These are phyloP conservation scores for Ceratocystiopsis minuta DNA, from an alignment of 2,329 filamentous ascomycete genomes.

Conservation along the genomic window DNA sequence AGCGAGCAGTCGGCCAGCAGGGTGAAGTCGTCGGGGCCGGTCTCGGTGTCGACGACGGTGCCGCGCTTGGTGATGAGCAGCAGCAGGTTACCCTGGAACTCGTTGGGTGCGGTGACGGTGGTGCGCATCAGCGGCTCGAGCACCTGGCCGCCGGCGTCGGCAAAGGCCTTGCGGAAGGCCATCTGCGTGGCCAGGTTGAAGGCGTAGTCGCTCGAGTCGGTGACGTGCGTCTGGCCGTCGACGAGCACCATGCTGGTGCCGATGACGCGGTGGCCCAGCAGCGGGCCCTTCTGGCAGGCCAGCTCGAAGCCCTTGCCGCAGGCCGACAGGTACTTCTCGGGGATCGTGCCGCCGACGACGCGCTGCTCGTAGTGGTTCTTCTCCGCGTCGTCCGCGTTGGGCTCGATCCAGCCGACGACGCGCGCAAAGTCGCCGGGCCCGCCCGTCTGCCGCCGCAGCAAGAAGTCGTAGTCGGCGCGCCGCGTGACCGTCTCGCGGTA, in stretches of 20 bases:
- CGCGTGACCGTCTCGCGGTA: slow-evolving; percentile 87
- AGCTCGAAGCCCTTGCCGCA: slow-evolving; percentile 88
- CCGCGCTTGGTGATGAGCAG: slow-evolving; percentile 93
- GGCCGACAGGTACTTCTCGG: slow-evolving; percentile 87
- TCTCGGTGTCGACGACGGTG: slow-evolving; percentile 88
- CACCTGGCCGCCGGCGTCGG: slow-evolving; percentile 60
- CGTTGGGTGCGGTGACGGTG: slow-evolving; percentile 82
- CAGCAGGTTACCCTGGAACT: slow-evolving; percentile 94
- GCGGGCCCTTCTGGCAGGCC: slow-evolving; percentile 68
- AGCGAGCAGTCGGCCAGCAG: slow-evolving; percentile 81
- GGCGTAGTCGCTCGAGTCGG: slow-evolving; percentile 90
- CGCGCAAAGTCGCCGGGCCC: slow-evolving; percentile 91
- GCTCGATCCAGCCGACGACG: slow-evolving; percentile 83
- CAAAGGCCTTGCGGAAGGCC: slow-evolving; percentile 90
- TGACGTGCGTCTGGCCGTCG: slow-evolving; percentile 92
- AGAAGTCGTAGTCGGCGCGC: slow-evolving; percentile 71
- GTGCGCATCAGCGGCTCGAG: slow-evolving; percentile 98
- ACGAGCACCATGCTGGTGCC: slow-evolving; percentile 83
- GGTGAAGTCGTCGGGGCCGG: slow-evolving; percentile 84
- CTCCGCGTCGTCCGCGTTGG: slow-evolving; percentile 44
- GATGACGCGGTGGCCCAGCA: slow-evolving; percentile 84
- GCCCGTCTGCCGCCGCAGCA: slow-evolving; percentile 88
- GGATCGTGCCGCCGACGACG: slow-evolving; percentile 76
- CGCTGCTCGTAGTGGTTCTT: slow-evolving; percentile 74
- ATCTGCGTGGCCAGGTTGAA: slow-evolving; percentile 92